Base-by-base conservation (phyloP, 495 filamentous ascomycete species). In the Corynascus novoguineensis region DNA sequence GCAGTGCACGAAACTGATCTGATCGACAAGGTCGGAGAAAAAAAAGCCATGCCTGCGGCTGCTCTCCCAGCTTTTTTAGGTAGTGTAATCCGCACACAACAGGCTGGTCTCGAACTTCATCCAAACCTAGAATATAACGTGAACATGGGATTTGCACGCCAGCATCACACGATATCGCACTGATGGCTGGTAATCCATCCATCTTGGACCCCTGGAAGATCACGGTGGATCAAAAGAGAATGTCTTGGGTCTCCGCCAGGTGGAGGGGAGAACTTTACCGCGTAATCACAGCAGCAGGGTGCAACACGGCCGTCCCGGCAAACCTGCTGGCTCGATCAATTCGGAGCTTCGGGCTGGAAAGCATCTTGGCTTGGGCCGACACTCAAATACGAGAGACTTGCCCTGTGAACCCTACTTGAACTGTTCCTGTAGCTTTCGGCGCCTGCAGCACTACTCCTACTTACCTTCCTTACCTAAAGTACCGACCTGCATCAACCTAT, bases 351-450 rank as follows among this genome's bases (percentile, higher is more conserved):
- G 47, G 55, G 38, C 47, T 37, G 35, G 27, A 51, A 45, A 28
- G 28, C 47, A 51, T 38, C 55, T 45, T 25, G 47, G 47, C 48
- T 15, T 29, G 27, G 3, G 14, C n/a, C 24, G 25, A 49, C 9
- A 51, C 19, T 50, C 55, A 58, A 58, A 58, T 58, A 58, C 47
- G 55, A 42, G 55, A 44, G 47, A n/a, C 15, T n/a, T n/a, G 48
- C 15, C 55, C 28, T 32, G 48, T 14, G 11, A 19, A n/a, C n/a
- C n/a, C n/a, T n/a, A n/a, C n/a, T n/a, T n/a, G n/a, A n/a, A n/a
- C n/a, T n/a, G n/a, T n/a, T n/a, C n/a, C n/a, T n/a, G n/a, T n/a
- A n/a, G n/a, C n/a, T n/a, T n/a, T n/a, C n/a, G n/a, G n/a, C n/a
- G n/a, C n/a, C n/a, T n/a, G n/a, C n/a, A n/a, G n/a, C n/a, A n/a